Evolutionary conservation across 1,284 basidiomycete genomes (phyloP).

Genomic region (Trametes pubescens): DNA sequence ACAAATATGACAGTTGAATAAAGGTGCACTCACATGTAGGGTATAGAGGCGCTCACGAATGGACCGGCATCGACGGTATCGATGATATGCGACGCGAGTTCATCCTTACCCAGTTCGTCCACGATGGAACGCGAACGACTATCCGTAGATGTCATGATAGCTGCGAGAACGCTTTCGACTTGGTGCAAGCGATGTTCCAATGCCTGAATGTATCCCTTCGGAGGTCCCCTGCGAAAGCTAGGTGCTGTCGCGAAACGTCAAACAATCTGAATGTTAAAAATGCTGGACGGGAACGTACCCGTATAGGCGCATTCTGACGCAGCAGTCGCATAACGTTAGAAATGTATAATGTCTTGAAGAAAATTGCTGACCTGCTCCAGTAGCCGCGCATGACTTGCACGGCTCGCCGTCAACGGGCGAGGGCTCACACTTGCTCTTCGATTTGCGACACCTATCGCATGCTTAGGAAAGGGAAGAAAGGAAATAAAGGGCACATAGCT

Average conservation of each 20-base stretch:
- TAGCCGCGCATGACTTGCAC: constrained; percentile 75
- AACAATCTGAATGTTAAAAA: too few relatives aligned
- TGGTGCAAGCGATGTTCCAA: constrained; percentile 90
- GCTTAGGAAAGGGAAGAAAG: constrained; percentile 49
- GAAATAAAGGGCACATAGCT: background rate
- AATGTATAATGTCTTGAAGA: background rate
- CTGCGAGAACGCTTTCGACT: constrained; percentile 86
- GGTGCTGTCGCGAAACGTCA: constrained; percentile 57
- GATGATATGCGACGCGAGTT: constrained; percentile 75
- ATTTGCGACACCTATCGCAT: constrained; percentile 86
- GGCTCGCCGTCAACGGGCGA: constrained; percentile 52
- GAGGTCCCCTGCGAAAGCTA: constrained; percentile 83
- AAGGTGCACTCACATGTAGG: constrained; percentile 12
- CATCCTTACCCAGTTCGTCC: constrained; percentile 73
- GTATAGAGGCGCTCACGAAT: constrained; percentile 58
- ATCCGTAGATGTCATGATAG: constrained; percentile 69
- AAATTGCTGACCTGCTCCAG: constrained; percentile 58
- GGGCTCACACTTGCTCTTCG: constrained; percentile 86
- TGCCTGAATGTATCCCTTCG: constrained; percentile 90
- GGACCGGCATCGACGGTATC: constrained; percentile 77
- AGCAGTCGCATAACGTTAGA: constrained; percentile 8
- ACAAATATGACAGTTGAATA: background rate
- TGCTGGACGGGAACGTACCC: constrained; percentile 49
- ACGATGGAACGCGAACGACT: constrained; percentile 73
- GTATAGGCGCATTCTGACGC: constrained; percentile 76